Conservation (phyloP, 805 yeast species). For the Huiozyma sinensis region DNA sequence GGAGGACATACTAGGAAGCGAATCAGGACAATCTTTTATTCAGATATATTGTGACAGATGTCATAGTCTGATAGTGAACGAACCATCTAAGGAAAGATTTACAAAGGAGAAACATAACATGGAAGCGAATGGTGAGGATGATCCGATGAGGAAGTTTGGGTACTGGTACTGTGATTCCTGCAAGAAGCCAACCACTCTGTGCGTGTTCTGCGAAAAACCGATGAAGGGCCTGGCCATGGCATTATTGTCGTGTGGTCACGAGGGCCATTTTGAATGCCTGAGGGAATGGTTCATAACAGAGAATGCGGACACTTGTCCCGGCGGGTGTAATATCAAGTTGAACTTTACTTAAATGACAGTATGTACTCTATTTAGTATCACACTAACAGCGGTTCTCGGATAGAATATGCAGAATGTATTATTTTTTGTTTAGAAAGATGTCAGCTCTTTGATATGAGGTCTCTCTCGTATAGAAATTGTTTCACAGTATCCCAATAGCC, state of each 20-base stretch:
- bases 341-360: not conserved
- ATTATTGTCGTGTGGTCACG: constrained; percentile 69
- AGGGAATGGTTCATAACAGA: constrained; percentile 64
- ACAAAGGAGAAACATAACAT: constrained; percentile 15
- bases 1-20: constrained; percentile 21
- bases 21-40: constrained; percentile 29
- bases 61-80: constrained; percentile 48
- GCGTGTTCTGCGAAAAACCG: constrained; percentile 70
- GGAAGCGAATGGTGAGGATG: constrained; percentile 24
- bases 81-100: constrained; percentile 35
- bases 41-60: constrained; percentile 56
- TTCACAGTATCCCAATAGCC: constrained; percentile 66
- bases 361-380: not conserved
- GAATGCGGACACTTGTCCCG: constrained; percentile 65
- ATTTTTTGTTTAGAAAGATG: no score
- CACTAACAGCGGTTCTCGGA: not conserved
- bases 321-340: constrained; percentile 37
- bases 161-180: constrained; percentile 83
- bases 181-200: constrained; percentile 46
- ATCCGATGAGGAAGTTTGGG: constrained; percentile 38
- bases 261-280: constrained; percentile 75
- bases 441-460: constrained; percentile 6
- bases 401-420: not conserved
- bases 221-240: constrained; percentile 58
- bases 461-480: constrained; percentile 37